Evolutionary conservation across 1,284 basidiomycete genomes (phyloP).

Genomic region (Ganoderma resinaceum): DNA sequence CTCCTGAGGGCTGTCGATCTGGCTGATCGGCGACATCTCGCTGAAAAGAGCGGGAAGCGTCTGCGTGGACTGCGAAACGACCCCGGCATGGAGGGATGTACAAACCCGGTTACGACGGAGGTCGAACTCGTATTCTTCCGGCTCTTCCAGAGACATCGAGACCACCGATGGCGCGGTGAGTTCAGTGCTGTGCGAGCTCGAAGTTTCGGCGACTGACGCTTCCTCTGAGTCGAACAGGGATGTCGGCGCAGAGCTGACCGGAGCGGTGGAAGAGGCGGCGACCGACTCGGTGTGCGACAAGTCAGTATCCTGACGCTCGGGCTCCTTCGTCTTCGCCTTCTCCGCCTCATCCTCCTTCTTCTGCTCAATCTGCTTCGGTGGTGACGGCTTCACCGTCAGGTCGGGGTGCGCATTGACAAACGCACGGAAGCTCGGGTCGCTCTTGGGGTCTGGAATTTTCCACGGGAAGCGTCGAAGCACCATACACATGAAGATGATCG

Average conservation of each 20-base stretch:
- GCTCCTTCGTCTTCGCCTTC: constrained; percentile 13
- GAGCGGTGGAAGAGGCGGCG: constrained; percentile 21
- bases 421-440: constrained; percentile 89
- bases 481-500: constrained; percentile 99
- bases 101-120: constrained; percentile 31
- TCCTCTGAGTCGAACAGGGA: constrained; percentile 25
- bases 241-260: constrained; percentile 23
- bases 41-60: constrained; percentile 43
- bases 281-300: constrained; percentile 24
- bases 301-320: constrained; percentile 13
- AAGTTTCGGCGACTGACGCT: constrained; percentile 32
- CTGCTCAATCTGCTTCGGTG: constrained; percentile 26
- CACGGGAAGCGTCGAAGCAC: constrained; percentile 96
- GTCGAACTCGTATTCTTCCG: constrained; percentile 27
- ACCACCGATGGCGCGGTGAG: constrained; percentile 35
- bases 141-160: constrained; percentile 16
- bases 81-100: constrained; percentile 33
- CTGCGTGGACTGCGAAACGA: constrained; percentile 40
- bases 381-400: constrained; percentile 60
- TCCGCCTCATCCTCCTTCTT: constrained; percentile 22
- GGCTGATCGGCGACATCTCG: constrained; percentile 28
- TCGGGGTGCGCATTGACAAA: constrained; percentile 95
- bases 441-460: constrained; percentile 97
- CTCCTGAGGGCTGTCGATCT: constrained; percentile 37
- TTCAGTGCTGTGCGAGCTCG: constrained; percentile 27